Evolutionary conservation across 352 stramenopile species (phyloP), one percentile per base, ranked within the genome.

Genomic region (Achlya hypogyna): DNA sequence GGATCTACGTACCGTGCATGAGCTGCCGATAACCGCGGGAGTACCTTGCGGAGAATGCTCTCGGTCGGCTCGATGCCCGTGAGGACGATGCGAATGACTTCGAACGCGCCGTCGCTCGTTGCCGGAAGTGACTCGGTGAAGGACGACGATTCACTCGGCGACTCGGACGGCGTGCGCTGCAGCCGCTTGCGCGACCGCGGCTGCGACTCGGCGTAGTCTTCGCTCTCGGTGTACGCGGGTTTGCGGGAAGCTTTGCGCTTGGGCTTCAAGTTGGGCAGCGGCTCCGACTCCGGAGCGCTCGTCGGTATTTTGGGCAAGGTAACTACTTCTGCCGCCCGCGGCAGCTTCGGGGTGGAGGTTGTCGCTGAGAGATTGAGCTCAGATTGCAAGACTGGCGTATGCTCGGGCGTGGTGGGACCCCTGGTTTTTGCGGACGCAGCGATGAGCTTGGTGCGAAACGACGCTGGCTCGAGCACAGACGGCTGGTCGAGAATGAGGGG

Each of bases 21-120:
- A 42, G 14, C 6, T 42, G 14, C 14, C 34, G 14, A 16, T 14
- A 6, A 16, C 34, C 34, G 14, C 14, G 51, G 16, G 23, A 9
- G 28, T 45, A 67, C 60, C 60, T 67, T 56, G 22, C 43, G 60
- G 12, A 69, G 65, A 28, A 82, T 75, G 16, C 70, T 58, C 40
- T 69, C 42, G 1, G 76, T 79, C 14, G 65, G 66, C 32, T 86
- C 78, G 27, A 86, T 43, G 3, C 78, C 76, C 14, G 78, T 86
- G 18, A 86, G 45, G 62, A 86, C 71, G 34, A 86, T 59, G 20
- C 76, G 72, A 58, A 84, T 69, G 2, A n/a, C 42, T 22, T 58
- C 43, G 22, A 51, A n/a, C 42, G 63, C 73, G 18, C 35, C 16
- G n/a, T 18, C 23, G n/a, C 31, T 20, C 10, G 31, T 38, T 20